Evolutionary conservation across 2,329 filamentous ascomycete species (phyloP).

Genomic region (Dryadomyces quercivorus): DNA sequence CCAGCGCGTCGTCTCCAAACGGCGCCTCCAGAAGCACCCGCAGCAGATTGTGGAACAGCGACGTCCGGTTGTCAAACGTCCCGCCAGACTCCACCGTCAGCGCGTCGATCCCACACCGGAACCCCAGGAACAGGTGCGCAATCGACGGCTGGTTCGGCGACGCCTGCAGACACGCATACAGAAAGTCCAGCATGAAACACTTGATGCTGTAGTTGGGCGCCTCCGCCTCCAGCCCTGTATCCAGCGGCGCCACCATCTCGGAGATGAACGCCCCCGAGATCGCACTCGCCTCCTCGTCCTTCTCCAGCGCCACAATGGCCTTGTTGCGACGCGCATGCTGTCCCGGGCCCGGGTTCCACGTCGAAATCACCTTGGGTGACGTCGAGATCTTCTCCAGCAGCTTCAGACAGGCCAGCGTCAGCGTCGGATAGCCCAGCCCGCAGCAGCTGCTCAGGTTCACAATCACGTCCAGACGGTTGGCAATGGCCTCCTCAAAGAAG

Average conservation of each 20-base stretch:
- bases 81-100: constrained; percentile 57
- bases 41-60: constrained; percentile 75
- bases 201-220: constrained; percentile 72
- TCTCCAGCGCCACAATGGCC: constrained; percentile 77
- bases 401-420: constrained; percentile 70
- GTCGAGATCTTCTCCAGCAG: constrained; percentile 78
- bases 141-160: constrained; percentile 71
- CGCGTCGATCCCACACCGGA: constrained; percentile 60
- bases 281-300: constrained; percentile 66
- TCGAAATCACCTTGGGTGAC: constrained; percentile 67
- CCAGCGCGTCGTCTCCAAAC: constrained; percentile 43
- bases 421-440: constrained; percentile 66
- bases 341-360: constrained; percentile 49
- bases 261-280: constrained; percentile 62
- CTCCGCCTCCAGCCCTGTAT: constrained; percentile 57
- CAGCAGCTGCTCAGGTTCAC: constrained; percentile 79
- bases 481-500: constrained; percentile 85
- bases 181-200: constrained; percentile 70
- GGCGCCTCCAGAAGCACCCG: constrained; percentile 59
- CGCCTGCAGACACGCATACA: constrained; percentile 66
- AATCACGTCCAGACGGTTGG: constrained; percentile 67
- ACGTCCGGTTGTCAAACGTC: constrained; percentile 57
- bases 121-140: constrained; percentile 82
- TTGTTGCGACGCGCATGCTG: constrained; percentile 62
- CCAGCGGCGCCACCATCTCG: constrained; percentile 56